phyloP scores from a whole-genome alignment of 2,329 filamentous ascomycete species.

The Amylocarpus encephaloides region DNA sequence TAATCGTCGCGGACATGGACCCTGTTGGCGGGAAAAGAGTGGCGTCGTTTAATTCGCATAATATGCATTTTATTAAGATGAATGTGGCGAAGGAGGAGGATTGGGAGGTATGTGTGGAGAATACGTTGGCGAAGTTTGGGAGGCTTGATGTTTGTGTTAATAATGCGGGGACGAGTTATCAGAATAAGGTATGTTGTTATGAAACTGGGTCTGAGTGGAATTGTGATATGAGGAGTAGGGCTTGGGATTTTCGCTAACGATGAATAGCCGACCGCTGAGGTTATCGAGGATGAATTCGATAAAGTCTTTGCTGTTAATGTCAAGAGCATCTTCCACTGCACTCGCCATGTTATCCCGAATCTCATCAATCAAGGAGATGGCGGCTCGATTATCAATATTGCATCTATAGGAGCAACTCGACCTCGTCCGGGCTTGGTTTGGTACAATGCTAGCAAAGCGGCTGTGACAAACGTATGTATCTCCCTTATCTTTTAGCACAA shows the following conservation, averaged over 20 bases:
- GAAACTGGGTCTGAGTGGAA: background rate
- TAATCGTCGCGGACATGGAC: slow-evolving; percentile 57
- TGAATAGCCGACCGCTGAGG: slow-evolving; percentile 48
- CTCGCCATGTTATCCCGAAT: slow-evolving; percentile 53
- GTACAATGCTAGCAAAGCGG: slow-evolving; percentile 66
- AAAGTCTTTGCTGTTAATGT: slow-evolving; percentile 63
- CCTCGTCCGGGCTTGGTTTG: slow-evolving; percentile 59
- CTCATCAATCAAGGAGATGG: slow-evolving; percentile 51
- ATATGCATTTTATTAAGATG: slow-evolving; percentile 35
- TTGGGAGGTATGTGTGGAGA: slow-evolving; percentile 45
- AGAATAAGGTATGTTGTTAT: slow-evolving; percentile 41
- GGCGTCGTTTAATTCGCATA: slow-evolving; percentile 32
- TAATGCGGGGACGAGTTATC: slow-evolving; percentile 53
- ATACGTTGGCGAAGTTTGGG: slow-evolving; percentile 41
- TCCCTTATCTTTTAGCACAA: too few relatives aligned
- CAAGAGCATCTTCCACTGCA: slow-evolving; percentile 55
- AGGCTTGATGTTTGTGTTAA: slow-evolving; percentile 54
- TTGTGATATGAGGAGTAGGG: background rate
- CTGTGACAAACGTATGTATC: slow-evolving; percentile 49
- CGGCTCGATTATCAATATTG: slow-evolving; percentile 59
- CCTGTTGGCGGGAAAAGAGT: slow-evolving; percentile 43
- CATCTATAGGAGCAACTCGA: slow-evolving; percentile 55
- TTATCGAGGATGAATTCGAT: slow-evolving; percentile 62
- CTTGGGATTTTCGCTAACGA: background rate
- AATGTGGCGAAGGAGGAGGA: slow-evolving; percentile 48